A percentile compares a stretch with the other conserved stretches of the same genome.
These are phyloP conservation scores for Thielaviopsis punctulata DNA, from an alignment of 2,329 filamentous ascomycete genomes.

Conservation along the genomic window DNA sequence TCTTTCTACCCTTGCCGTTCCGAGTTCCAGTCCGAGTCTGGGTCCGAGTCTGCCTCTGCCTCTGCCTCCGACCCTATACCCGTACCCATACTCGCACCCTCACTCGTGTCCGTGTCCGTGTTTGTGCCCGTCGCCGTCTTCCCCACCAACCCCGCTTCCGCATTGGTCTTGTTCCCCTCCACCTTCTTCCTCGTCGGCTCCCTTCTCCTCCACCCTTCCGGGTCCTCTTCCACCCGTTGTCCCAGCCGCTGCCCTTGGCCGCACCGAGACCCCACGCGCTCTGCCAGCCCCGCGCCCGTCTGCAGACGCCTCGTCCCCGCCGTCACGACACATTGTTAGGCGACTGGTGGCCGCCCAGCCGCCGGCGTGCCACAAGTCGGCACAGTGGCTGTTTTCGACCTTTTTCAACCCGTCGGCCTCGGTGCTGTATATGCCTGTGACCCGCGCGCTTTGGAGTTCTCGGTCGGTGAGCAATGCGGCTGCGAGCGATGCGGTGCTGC, in stretches of 20 bases:
- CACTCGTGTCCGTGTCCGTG: no score
- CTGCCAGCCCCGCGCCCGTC: no score
- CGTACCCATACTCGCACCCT: background rate
- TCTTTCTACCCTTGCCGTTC: slow-evolving; percentile 15
- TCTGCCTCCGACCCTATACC: background rate
- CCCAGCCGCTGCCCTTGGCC: no score
- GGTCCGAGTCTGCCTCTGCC: background rate
- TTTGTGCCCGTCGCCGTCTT: no score
- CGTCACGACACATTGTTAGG: background rate
- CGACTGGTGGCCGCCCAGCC: background rate
- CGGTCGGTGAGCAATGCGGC: background rate
- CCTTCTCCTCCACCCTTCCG: background rate
- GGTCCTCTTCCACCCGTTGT: no score
- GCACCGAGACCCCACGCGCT: no score
- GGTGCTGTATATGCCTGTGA: slow-evolving; percentile 5
- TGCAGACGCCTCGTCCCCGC: no score
- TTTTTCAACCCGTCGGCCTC: slow-evolving; percentile 17
- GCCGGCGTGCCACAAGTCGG: slow-evolving; percentile 8
- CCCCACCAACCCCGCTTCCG: no score
- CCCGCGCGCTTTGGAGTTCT: slow-evolving; percentile 5
- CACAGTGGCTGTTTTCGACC: slow-evolving; percentile 25
- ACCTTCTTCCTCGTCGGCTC: no score
- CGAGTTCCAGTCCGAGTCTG: background rate
- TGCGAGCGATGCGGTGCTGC: background rate
- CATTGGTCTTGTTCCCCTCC: no score